Evolutionary conservation across 139 green algal genomes (phyloP).

Genomic region (Chlorella ohadii): DNA sequence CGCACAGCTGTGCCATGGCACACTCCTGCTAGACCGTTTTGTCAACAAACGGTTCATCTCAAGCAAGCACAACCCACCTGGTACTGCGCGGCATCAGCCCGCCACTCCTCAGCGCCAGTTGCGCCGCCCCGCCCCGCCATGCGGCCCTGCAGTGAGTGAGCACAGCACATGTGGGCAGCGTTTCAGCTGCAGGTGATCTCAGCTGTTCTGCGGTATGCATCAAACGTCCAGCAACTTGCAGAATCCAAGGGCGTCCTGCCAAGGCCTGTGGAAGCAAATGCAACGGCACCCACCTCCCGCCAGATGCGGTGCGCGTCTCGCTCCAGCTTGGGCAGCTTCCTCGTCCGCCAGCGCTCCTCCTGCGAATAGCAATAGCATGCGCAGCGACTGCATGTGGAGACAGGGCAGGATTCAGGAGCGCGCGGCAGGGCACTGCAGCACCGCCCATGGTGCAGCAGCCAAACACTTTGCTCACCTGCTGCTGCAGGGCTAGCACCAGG

Average conservation of each 20-base stretch:
- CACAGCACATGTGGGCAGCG: too few relatives aligned
- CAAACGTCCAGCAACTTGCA: too few relatives aligned
- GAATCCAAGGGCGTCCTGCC: too few relatives aligned
- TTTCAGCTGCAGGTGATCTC: too few relatives aligned
- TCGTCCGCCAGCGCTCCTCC: background rate
- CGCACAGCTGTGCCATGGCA: too few relatives aligned
- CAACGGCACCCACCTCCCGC: background rate
- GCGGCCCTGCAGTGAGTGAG: background rate
- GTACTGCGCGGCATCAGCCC: background rate
- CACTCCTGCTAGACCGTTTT: background rate
- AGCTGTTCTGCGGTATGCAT: too few relatives aligned
- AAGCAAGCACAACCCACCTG: background rate
- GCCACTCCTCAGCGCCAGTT: background rate
- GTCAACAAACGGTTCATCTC: too few relatives aligned
- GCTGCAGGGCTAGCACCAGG: background rate
- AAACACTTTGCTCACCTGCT: constrained; percentile 4
- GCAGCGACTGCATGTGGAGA: too few relatives aligned
- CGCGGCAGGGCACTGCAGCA: too few relatives aligned
- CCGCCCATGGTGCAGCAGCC: too few relatives aligned
- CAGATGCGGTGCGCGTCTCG: constrained; percentile 5
- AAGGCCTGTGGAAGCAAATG: too few relatives aligned
- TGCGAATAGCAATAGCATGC: background rate
- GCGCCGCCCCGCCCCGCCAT: background rate
- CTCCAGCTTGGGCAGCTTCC: constrained; percentile 9
- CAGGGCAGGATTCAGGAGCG: too few relatives aligned